phyloP scores from a whole-genome alignment of 352 stramenopile species.

The Plasmopara halstedii region DNA sequence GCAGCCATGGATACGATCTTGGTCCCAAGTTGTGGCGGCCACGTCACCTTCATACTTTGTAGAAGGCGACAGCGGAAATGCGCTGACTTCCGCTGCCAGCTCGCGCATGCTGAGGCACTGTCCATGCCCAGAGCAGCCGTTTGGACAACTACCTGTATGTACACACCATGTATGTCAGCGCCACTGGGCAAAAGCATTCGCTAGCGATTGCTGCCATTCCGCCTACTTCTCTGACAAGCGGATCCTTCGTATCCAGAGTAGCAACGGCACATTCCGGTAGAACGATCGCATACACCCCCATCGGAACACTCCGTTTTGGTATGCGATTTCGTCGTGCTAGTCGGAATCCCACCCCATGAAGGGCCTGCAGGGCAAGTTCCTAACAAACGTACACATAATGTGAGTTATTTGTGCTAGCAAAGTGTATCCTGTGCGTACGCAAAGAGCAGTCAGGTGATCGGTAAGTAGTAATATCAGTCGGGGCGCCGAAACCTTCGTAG shows the following conservation, averaged over 20 bases:
- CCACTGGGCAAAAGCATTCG: background rate
- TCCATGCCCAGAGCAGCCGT: constrained; percentile 41
- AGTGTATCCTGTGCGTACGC: constrained; percentile 17
- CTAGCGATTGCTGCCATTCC: background rate
- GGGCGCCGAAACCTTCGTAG: constrained; percentile 81
- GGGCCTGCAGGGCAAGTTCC: constrained; percentile 57
- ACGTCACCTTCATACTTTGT: constrained; percentile 50
- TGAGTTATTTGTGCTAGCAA: background rate
- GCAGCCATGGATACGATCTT: constrained; percentile 66
- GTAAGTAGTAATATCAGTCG: constrained; percentile 74
- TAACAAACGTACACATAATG: constrained; percentile 7
- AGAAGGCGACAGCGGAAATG: constrained; percentile 47
- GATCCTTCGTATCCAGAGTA: constrained; percentile 58
- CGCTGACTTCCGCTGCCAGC: constrained; percentile 34
- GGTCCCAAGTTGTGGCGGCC: constrained; percentile 64
- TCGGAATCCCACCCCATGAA: constrained; percentile 56
- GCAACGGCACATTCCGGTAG: constrained; percentile 53
- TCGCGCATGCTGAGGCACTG: constrained; percentile 66
- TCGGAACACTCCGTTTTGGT: constrained; percentile 49
- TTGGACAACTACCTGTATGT: background rate
- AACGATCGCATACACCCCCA: constrained; percentile 51
- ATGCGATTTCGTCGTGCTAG: constrained; percentile 30
- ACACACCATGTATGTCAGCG: background rate
- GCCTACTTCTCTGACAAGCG: constrained; percentile 59
- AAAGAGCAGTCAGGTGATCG: constrained; percentile 77